Evolutionary conservation across 495 filamentous ascomycete genomes (phyloP).

Genomic region (Ascodesmis nigricans): DNA sequence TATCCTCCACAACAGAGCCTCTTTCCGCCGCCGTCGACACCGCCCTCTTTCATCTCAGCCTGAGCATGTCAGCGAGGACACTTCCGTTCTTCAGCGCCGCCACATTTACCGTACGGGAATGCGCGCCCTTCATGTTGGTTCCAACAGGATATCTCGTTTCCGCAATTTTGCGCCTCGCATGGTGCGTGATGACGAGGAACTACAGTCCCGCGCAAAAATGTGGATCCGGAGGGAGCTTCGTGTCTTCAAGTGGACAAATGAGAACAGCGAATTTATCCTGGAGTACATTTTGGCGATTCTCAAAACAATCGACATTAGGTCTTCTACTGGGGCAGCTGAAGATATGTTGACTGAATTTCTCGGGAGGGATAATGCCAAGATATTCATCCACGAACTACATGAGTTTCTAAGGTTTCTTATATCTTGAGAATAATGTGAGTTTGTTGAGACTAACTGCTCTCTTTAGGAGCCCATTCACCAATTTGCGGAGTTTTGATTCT

Average conservation of each 20-base stretch:
- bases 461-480: constrained; percentile 15
- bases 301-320: constrained; percentile 76
- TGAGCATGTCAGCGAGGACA: constrained; percentile 25
- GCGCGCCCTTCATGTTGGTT: constrained; percentile 68
- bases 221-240: constrained; percentile 77
- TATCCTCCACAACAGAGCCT: neutral
- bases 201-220: constrained; percentile 60
- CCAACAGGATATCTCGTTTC: constrained; percentile 60
- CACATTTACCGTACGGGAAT: constrained; percentile 54
- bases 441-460: no score
- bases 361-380: constrained; percentile 47
- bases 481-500: constrained; percentile 12
- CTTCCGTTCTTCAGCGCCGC: constrained; percentile 44
- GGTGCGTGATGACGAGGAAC: constrained; percentile 39
- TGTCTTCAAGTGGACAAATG: constrained; percentile 55
- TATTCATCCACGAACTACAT: constrained; percentile 33
- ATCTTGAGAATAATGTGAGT: no score
- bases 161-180: constrained; percentile 46
- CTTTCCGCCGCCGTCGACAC: constrained; percentile 5
- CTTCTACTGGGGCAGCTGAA: constrained; percentile 63
- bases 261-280: constrained; percentile 63
- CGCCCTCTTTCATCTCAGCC: constrained; percentile 10
- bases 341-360: constrained; percentile 73
- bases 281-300: constrained; percentile 78
- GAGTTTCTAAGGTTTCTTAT: no score